These are phyloP conservation scores for Malus hybrid DNA, from an alignment of 331 rosid species.

Conservation along the genomic window DNA sequence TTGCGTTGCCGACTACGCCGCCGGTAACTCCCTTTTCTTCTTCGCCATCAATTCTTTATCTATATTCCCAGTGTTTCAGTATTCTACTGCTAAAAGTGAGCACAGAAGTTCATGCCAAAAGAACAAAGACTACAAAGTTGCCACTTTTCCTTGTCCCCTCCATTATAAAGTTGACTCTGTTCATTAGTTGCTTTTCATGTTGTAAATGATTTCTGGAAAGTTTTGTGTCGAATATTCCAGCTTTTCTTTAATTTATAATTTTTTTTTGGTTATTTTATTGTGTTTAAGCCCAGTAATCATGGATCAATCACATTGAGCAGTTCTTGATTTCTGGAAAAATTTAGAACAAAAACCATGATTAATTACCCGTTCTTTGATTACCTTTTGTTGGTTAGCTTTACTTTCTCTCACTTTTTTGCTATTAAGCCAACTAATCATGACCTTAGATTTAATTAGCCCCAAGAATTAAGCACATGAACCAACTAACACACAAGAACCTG, in stretches of 20 bases:
- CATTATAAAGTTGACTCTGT: not conserved
- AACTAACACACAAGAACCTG: not conserved
- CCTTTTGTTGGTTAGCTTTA: not conserved
- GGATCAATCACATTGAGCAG: no score
- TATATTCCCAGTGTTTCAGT: not conserved
- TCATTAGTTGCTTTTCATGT: not conserved
- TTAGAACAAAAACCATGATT: no score
- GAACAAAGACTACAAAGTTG: no score
- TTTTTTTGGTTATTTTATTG: no score
- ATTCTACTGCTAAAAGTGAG: not conserved
- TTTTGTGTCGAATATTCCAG: no score
- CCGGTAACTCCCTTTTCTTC: conserved; percentile 30
- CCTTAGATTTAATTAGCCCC: not conserved
- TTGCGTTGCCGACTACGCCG: conserved; percentile 63
- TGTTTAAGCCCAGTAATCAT: no score
- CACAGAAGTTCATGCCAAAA: not conserved
- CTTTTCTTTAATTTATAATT: no score
- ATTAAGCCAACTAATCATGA: not conserved
- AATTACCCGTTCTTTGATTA: no score
- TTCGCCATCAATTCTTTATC: not conserved
- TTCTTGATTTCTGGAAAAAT: no score
- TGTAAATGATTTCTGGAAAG: not conserved
- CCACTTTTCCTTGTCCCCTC: not conserved
- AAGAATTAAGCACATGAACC: not conserved
- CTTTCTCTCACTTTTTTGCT: not conserved